Conservation (phyloP, 306 rosid species). For the Citrullus mucosospermus region DNA sequence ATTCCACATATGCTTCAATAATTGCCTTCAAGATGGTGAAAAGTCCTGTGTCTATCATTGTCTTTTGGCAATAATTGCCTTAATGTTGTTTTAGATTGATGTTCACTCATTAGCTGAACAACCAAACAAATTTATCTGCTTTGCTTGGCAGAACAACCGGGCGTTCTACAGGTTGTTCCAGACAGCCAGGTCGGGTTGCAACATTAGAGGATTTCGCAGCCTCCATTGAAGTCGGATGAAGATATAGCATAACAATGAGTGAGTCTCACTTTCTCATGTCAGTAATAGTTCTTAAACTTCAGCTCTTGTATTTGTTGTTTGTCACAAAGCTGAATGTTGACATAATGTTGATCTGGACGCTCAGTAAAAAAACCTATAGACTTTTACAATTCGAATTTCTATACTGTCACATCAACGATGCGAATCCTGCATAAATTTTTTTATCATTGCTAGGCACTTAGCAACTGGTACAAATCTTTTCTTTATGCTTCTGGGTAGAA, state of each 20-base stretch:
- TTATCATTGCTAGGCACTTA: background rate
- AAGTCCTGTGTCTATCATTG: background rate
- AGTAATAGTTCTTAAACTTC: background rate
- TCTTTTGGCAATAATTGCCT: background rate
- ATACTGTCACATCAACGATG: background rate
- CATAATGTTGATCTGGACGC: background rate
- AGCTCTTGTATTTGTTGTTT: background rate
- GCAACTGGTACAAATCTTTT: background rate
- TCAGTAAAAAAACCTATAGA: background rate
- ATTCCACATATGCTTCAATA: background rate
- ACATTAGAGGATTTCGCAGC: background rate
- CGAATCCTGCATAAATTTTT: background rate
- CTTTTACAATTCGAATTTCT: background rate
- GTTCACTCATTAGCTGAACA: background rate
- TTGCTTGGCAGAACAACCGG: slow-evolving; percentile 63
- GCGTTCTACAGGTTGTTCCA: slow-evolving; percentile 86
- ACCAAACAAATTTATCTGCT: background rate
- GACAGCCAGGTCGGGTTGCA: slow-evolving; percentile 44
- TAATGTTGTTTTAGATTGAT: background rate
- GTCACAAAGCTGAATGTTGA: background rate
- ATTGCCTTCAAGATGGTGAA: background rate
- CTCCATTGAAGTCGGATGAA: background rate
- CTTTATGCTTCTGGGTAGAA: background rate
- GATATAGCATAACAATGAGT: background rate
- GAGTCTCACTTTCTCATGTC: background rate